Evolutionary conservation across 805 yeast genomes (phyloP).

Genomic region (Metahyphopichia silvanorum): DNA sequence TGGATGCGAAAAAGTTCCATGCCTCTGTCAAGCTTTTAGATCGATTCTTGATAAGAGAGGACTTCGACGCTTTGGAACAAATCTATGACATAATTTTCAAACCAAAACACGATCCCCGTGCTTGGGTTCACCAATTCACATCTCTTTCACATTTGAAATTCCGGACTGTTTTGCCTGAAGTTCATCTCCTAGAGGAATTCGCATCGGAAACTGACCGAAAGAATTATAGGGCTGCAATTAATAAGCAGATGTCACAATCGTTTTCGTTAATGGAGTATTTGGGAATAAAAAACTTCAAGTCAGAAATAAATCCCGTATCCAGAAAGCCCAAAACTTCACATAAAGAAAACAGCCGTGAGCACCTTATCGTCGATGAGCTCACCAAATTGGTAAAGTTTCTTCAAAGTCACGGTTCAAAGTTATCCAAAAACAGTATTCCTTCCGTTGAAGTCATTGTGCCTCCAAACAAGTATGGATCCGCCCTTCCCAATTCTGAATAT

Average conservation of each 20-base stretch:
- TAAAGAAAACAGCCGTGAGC: no score
- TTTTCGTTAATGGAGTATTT: constrained; percentile 13
- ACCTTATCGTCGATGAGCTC: not conserved
- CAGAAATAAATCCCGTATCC: not conserved
- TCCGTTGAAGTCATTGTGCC: constrained; percentile 31
- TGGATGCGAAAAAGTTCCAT: constrained; percentile 11
- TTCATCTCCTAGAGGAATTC: constrained; percentile 28
- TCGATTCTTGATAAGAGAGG: constrained; percentile 25
- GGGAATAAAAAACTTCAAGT: no score
- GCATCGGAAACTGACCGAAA: not conserved
- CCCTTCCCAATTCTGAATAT: constrained; percentile 23
- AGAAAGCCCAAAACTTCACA: not conserved
- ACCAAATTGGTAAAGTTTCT: constrained; percentile 16
- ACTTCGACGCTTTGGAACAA: constrained; percentile 17
- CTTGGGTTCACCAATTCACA: constrained; percentile 19
- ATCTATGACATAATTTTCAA: constrained; percentile 28
- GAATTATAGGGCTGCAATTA: not conserved
- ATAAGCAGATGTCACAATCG: not conserved
- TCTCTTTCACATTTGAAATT: constrained; percentile 17
- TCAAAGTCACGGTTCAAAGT: constrained; percentile 9
- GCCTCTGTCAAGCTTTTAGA: constrained; percentile 14
- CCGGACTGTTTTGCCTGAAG: constrained; percentile 30
- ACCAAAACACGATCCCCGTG: constrained; percentile 5
- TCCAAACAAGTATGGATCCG: constrained; percentile 27
- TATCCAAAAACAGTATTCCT: constrained; percentile 22